phyloP scores from a whole-genome alignment of 2,329 filamentous ascomycete genomes.

The Sphaerulina vaccinii region DNA sequence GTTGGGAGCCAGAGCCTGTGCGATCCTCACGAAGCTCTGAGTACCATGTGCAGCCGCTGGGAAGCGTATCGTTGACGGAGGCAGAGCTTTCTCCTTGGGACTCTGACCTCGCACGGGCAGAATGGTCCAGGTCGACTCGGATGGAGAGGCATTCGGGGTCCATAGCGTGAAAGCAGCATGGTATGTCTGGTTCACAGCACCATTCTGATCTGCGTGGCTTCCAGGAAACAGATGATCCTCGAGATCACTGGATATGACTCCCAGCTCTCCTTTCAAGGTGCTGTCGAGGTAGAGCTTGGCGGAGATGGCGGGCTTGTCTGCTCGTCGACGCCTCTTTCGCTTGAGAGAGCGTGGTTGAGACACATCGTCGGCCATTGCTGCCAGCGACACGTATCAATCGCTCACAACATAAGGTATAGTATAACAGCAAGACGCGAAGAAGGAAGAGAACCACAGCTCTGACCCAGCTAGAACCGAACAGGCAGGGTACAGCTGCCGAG shows the following conservation, averaged over 20 bases:
- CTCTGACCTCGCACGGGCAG: constrained; percentile 63
- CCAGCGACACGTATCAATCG: constrained; percentile 10
- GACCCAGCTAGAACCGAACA: no score
- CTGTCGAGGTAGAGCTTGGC: constrained; percentile 83
- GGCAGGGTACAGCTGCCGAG: no score
- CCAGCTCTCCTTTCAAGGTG: constrained; percentile 79
- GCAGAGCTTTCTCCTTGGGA: constrained; percentile 59
- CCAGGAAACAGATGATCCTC: constrained; percentile 74
- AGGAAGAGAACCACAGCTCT: no score
- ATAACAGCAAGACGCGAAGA: no score
- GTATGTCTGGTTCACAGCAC: constrained; percentile 46
- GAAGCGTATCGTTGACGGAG: constrained; percentile 77
- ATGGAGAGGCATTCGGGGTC: constrained; percentile 56
- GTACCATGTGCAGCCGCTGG: constrained; percentile 70
- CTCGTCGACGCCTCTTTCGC: constrained; percentile 52
- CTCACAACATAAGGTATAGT: constrained; percentile 8
- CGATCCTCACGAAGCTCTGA: constrained; percentile 72
- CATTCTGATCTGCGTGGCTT: constrained; percentile 42
- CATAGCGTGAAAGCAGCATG: constrained; percentile 75
- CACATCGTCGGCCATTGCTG: constrained; percentile 46
- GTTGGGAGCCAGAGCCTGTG: constrained; percentile 71
- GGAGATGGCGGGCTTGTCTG: constrained; percentile 70
- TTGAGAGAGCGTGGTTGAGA: constrained; percentile 48
- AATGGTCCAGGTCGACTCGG: constrained; percentile 77
- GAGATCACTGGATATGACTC: constrained; percentile 81